Percentiles rank a stretch among this genome's conserved stretches.
These are phyloP conservation scores for Talaromyces piceae DNA, from an alignment of 2,329 filamentous ascomycete species.

Conservation along the genomic window DNA sequence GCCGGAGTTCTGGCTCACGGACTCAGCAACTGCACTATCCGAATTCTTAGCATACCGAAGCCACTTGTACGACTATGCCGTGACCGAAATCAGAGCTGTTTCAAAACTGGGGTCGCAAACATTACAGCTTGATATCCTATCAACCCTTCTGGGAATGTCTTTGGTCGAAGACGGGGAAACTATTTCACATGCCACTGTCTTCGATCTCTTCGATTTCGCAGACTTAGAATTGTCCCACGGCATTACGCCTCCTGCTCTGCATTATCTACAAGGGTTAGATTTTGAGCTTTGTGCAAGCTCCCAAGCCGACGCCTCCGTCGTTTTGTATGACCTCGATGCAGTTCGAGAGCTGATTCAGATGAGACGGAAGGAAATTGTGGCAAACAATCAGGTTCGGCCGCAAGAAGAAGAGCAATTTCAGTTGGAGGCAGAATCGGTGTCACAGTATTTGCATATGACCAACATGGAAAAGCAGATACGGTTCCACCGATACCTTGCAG, in stretches of 20 bases:
- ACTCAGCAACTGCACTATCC: slow-evolving; percentile 61
- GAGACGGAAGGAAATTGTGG: slow-evolving; percentile 32
- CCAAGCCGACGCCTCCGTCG: slow-evolving; percentile 43
- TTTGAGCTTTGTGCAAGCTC: slow-evolving; percentile 57
- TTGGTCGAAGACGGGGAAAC: slow-evolving; percentile 60
- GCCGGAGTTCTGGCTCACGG: slow-evolving; percentile 60
- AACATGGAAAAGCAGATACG: slow-evolving; percentile 34
- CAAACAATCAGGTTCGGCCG: slow-evolving; percentile 38
- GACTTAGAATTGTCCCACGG: slow-evolving; percentile 50
- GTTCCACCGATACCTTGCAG: slow-evolving; percentile 54
- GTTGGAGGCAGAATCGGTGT: slow-evolving; percentile 31
- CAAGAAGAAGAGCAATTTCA: slow-evolving; percentile 36
- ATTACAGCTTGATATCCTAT: slow-evolving; percentile 58
- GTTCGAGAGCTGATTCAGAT: slow-evolving; percentile 65
- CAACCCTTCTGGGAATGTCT: slow-evolving; percentile 64
- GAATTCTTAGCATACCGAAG: slow-evolving; percentile 73
- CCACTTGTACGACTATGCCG: slow-evolving; percentile 74
- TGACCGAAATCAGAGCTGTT: slow-evolving; percentile 73
- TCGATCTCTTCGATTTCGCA: slow-evolving; percentile 90
- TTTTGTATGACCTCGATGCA: slow-evolving; percentile 61
- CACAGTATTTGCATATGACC: slow-evolving; percentile 31
- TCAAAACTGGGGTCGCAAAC: slow-evolving; percentile 63
- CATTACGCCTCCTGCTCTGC: slow-evolving; percentile 46
- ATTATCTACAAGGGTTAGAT: slow-evolving; percentile 59
- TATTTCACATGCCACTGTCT: slow-evolving; percentile 65